Evolutionary conservation across 2,329 filamentous ascomycete genomes (phyloP).

Genomic region (Fusarium sp.): DNA sequence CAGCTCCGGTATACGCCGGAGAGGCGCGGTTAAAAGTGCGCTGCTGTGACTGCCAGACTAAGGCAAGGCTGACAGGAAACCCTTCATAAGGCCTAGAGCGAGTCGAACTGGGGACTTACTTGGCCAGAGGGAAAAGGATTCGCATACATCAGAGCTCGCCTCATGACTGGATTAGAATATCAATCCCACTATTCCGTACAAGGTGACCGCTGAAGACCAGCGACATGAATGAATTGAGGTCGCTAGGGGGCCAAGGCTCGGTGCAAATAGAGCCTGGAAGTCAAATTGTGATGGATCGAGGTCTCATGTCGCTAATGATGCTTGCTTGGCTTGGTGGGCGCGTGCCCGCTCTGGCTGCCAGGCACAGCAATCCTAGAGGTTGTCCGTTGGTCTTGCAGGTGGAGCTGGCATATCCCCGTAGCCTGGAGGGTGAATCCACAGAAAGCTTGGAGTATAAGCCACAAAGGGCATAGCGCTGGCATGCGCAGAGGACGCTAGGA

Average conservation of each 20-base stretch:
- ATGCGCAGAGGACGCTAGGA: constrained; percentile 8
- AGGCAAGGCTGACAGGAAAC: constrained; percentile 30
- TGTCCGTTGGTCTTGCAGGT: constrained; percentile 18
- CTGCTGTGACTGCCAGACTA: constrained; percentile 11
- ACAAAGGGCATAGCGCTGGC: constrained; percentile 29
- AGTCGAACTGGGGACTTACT: neutral
- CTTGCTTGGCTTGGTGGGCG: constrained; percentile 26
- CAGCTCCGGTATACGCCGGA: constrained; percentile 29
- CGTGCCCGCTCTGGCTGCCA: constrained; percentile 37
- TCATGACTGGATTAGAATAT: neutral
- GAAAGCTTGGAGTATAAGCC: constrained; percentile 19
- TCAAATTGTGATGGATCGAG: constrained; percentile 37
- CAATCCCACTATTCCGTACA: neutral
- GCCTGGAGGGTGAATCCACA: constrained; percentile 5
- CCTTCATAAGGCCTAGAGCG: constrained; percentile 3
- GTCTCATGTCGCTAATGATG: constrained; percentile 24
- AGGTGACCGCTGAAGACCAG: neutral
- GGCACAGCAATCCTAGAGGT: constrained; percentile 34
- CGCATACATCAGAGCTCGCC: constrained; percentile 11
- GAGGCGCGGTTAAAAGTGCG: constrained; percentile 25
- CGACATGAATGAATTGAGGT: neutral
- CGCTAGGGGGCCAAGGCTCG: neutral
- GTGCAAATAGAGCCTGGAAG: neutral
- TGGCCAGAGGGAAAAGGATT: neutral
- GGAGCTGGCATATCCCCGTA: constrained; percentile 12